These are phyloP conservation scores for Fusarium nygamai DNA, from an alignment of 2,329 filamentous ascomycete species.

Conservation along the genomic window DNA sequence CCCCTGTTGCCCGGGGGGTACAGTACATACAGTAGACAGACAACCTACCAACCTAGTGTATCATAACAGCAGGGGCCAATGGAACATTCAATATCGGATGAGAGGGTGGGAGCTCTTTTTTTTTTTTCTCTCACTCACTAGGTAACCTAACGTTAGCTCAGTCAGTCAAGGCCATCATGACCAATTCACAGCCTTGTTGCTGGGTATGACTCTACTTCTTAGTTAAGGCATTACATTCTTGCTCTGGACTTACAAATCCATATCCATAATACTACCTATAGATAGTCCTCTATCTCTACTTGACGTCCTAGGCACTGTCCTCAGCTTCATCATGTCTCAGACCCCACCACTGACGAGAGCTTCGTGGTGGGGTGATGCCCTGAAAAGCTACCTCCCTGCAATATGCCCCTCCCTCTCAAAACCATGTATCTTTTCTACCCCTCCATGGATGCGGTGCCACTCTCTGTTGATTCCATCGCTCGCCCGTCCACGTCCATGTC, in stretches of 20 bases:
- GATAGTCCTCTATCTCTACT: no score
- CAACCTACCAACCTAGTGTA: neutral
- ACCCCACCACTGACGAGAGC: slow-evolving; percentile 29
- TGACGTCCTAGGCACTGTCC: neutral
- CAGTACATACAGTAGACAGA: neutral
- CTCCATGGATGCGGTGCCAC: slow-evolving; percentile 21
- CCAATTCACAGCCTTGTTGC: slow-evolving; percentile 7
- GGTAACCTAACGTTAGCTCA: neutral
- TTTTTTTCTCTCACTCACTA: neutral
- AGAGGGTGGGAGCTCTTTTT: slow-evolving; percentile 28
- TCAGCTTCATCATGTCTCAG: neutral
- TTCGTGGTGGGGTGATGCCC: slow-evolving; percentile 33
- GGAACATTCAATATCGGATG: slow-evolving; percentile 22
- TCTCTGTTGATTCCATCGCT: slow-evolving; percentile 29
- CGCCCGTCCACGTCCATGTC: neutral
- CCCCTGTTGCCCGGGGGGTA: slow-evolving; percentile 8
- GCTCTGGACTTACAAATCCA: neutral
- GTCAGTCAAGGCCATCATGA: slow-evolving; percentile 1
- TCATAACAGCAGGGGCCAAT: slow-evolving; percentile 12
- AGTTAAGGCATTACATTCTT: neutral
- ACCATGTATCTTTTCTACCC: slow-evolving; percentile 27
- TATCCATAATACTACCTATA: neutral
- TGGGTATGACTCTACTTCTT: neutral
- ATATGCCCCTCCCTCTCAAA: neutral
- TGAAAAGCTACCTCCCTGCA: slow-evolving; percentile 21